Base-by-base conservation (phyloP, 208 protist genomes). In the Acanthamoeba sp. region DNA sequence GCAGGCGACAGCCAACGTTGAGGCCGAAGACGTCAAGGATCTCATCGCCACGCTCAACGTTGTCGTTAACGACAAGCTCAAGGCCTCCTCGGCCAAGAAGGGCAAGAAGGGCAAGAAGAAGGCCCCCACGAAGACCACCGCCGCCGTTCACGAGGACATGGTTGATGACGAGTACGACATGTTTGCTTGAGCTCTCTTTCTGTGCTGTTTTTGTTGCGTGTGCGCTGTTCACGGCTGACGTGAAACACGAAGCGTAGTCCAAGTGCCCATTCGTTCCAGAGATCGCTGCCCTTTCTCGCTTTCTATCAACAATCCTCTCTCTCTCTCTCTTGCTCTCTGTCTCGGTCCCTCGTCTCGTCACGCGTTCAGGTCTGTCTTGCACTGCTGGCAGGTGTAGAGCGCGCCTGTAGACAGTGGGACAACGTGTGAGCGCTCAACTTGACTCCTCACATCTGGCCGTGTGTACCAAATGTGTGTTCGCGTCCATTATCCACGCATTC, bases 161-260 rank as follows among this genome's bases (percentile, higher is more conserved):
- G 82, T 89, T 5, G 82, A 89, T 16, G 82, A 89, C 82, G 82
- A 89, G 50, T 89, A 89, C 82, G 82, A 89, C 82, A 89, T 89
- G 82, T 89, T 89, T 14, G 48, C 48, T 20, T 89, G 34, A 89
- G 38, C 34, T 71, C 62, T 71, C 20, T 20, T 48, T n/a, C n/a
- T n/a, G n/a, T n/a, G n/a, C 6, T 78, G 10, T 27, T 18, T 78
- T 42, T 6, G 32, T 78, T 7, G 50, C 50, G 50, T 55, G 50
- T 55, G 50, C 50, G 50, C 50, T 55, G 50, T 55, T 20, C 50
- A 9, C 38, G 22, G 71, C 71, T 82, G 71, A 82, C 71, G 71
- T 82, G 71, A 82, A 82, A 82, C 71, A 82, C 71, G 71, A 82
- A 82, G 71, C 71, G 34, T 48, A 36, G 50, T 52, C 71, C 0